Percentiles rank a stretch among this genome's conserved stretches.
Evolutionary conservation across 2,329 filamentous ascomycete genomes (phyloP).

Genomic region (Aspergillus fructus): DNA sequence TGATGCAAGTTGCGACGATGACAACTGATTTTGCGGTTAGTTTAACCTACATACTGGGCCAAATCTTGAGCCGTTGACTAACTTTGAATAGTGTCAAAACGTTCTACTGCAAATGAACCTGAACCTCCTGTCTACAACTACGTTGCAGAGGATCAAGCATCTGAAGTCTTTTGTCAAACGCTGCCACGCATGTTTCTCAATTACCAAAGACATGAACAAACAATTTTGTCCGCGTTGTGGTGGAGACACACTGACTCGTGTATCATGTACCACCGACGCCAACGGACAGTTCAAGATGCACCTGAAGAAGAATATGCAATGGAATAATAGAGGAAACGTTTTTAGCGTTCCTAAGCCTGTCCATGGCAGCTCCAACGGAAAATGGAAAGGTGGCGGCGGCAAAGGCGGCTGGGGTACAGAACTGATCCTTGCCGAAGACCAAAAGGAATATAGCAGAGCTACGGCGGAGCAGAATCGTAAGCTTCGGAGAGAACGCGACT

Average conservation of each 20-base stretch:
- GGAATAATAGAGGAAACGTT: constrained; percentile 88
- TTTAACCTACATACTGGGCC: background rate
- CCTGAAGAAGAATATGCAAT: constrained; percentile 92
- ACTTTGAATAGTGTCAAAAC: constrained; percentile 63
- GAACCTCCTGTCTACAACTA: constrained; percentile 73
- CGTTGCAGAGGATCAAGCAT: constrained; percentile 75
- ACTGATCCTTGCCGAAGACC: constrained; percentile 86
- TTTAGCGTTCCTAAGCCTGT: constrained; percentile 92
- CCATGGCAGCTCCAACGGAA: constrained; percentile 76
- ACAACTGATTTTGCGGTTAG: constrained; percentile 93
- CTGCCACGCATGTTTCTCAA: constrained; percentile 89
- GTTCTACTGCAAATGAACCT: constrained; percentile 93
- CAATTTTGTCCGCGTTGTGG: constrained; percentile 94
- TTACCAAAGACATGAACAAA: constrained; percentile 77
- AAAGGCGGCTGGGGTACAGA: constrained; percentile 83
- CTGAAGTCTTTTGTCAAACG: constrained; percentile 87
- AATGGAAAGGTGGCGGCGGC: constrained; percentile 67
- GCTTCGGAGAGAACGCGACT: constrained; percentile 66
- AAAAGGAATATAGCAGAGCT: constrained; percentile 81
- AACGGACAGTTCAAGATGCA: constrained; percentile 81
- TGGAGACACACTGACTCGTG: constrained; percentile 78
- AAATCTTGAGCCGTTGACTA: background rate
- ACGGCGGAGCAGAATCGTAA: constrained; percentile 61
- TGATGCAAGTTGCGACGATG: constrained; percentile 84
- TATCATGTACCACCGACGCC: constrained; percentile 79